Evolutionary conservation across 768 basidiomycete genomes (phyloP), one percentile per base, ranked within the genome.

Genomic region (Sistotremastrum niveocremeum): DNA sequence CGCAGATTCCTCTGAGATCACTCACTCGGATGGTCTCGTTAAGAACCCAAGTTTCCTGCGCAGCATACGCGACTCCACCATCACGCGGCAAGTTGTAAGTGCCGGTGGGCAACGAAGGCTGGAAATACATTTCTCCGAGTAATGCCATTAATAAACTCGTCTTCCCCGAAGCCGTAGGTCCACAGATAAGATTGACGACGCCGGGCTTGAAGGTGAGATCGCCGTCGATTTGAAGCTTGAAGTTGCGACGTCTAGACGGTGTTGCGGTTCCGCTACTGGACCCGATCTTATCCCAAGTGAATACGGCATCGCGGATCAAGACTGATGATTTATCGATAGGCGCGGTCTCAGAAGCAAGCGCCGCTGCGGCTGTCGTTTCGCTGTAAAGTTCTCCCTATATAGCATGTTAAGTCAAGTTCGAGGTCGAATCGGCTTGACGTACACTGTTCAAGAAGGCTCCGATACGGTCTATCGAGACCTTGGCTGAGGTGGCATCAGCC

Each of bases 281-380:
- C 49, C 41, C n/a, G 63, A 61, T 2, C 68, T 68, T 41, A 77
- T 79, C 64, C 81, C 81, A 84, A 0, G 70, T 60, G 54, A 81
- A 84, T 1, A 59, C 57, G 0, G 77, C 72, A 48, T 78, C 61
- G 8, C 65, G 62, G 51, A 79, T 46, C 49, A 6, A 39, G 33
- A 6, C 48, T 51, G 1, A 54, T 42, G 49, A 64, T 9, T 52
- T 48, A 37, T 65, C 63, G 39, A 65, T 45, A 28, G 65, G 48
- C 42, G 62, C 61, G 20, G 62, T 64, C 62, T 63, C 45, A 30
- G 50, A 30, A 30, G 34, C 46, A 8, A 10, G 9, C n/a, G 20
- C 2, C 2, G 44, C 36, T 8, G 8, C 43, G 10, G 37, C 45
- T 4, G 20, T 20, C 41, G 30, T 29, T 47, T 47, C 3, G 47